Percentiles rank a stretch among this genome's conserved stretches.
Conservation (phyloP, 257 asterid species). For the Linderniella brevidens region DNA sequence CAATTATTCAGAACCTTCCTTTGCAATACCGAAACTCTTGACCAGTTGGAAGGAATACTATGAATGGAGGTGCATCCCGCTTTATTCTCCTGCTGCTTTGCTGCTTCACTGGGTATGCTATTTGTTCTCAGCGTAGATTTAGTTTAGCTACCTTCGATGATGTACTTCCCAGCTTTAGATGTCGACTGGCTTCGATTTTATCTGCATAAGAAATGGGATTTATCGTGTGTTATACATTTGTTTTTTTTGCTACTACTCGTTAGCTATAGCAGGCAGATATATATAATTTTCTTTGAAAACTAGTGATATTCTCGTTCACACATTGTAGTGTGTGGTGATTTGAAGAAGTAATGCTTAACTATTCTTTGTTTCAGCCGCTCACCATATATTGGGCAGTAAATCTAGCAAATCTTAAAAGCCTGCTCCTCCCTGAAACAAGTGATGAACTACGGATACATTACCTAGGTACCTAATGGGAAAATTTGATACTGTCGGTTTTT, state of each 20-base stretch:
- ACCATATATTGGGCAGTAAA: conserved; percentile 55
- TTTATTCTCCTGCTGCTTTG: conserved; percentile 65
- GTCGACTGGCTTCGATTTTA: too few species aligned
- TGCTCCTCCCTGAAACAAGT: conserved; percentile 30
- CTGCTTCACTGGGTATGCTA: conserved; percentile 90
- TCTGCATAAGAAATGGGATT: too few species aligned
- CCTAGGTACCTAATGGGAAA: conserved; percentile 31
- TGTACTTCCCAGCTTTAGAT: too few species aligned
- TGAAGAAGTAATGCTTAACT: neutral
- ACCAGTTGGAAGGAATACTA: conserved; percentile 72
- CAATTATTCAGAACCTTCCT: conserved; percentile 30
- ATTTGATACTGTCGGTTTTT: too few species aligned
- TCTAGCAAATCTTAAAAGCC: conserved; percentile 34
- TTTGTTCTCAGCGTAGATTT: neutral
- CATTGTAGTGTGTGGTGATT: too few species aligned
- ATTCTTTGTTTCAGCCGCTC: conserved; percentile 43
- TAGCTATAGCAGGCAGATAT: too few species aligned
- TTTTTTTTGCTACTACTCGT: too few species aligned
- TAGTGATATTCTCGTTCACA: conserved; percentile 2
- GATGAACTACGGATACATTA: conserved; percentile 57
- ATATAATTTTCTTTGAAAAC: neutral
- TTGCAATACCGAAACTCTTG: conserved; percentile 23
- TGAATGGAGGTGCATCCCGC: conserved; percentile 84
- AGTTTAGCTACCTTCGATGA: neutral
- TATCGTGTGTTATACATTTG: too few species aligned